These are phyloP conservation scores for Calonectria pseudoturangicola DNA, from an alignment of 2,329 filamentous ascomycete species.

Conservation along the genomic window DNA sequence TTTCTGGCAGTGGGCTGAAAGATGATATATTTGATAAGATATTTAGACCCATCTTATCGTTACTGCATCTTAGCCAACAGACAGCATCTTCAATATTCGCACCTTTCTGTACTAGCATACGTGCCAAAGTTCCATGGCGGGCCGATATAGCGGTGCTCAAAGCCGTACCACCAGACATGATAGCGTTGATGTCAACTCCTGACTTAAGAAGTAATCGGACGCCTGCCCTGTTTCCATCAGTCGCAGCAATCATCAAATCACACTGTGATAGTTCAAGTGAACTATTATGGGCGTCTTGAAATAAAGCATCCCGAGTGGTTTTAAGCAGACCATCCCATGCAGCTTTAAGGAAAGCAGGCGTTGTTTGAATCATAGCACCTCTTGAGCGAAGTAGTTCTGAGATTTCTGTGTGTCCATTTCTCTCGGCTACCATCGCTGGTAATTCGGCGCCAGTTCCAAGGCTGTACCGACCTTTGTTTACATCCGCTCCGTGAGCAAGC, in stretches of 20 bases:
- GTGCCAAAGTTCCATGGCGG: neutral
- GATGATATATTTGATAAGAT: neutral
- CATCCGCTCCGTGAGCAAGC: neutral
- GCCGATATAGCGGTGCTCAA: neutral
- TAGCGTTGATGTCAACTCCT: constrained; percentile 1
- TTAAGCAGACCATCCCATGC: too few species aligned
- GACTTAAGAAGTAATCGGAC: neutral
- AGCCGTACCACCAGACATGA: neutral
- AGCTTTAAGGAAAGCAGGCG: neutral
- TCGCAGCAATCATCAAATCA: too few species aligned
- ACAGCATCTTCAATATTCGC: neutral
- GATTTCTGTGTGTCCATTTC: neutral
- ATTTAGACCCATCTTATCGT: neutral
- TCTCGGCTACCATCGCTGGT: neutral
- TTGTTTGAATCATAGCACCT: neutral
- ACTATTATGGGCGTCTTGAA: too few species aligned
- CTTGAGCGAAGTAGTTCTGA: neutral
- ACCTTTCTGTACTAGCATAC: neutral
- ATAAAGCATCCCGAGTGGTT: too few species aligned
- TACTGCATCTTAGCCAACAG: neutral
- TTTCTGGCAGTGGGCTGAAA: too few species aligned
- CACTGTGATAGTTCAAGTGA: too few species aligned
- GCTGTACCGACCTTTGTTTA: neutral
- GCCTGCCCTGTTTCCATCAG: constrained; percentile 1
- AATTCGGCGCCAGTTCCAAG: too few species aligned